Conservation (phyloP, 2,329 filamentous ascomycete genomes). For the Venturia asperata region DNA sequence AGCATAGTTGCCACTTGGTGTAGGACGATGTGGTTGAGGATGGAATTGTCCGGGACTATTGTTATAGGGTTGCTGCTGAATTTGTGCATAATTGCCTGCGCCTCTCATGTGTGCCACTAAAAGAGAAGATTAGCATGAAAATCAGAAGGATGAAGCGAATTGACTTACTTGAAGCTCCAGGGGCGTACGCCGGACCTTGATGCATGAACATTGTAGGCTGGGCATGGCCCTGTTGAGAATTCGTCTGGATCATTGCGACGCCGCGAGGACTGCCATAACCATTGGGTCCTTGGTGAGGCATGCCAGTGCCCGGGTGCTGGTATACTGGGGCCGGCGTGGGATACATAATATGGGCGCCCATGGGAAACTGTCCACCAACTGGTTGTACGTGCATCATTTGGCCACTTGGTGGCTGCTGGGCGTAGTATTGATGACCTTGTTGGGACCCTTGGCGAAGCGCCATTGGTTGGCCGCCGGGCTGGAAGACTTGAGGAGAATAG, state of each 20-base stretch:
- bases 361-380: constrained; percentile 49
- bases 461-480: constrained; percentile 60
- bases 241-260: constrained; percentile 90
- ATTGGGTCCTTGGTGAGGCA: constrained; percentile 55
- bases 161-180: constrained; percentile 66
- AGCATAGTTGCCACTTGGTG: constrained; percentile 35
- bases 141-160: background rate
- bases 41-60: constrained; percentile 26
- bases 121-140: background rate
- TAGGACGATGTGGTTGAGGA: constrained; percentile 36
- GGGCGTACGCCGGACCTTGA: constrained; percentile 52
- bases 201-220: constrained; percentile 9
- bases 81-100: constrained; percentile 3
- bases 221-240: constrained; percentile 81
- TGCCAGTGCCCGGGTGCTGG: constrained; percentile 45
- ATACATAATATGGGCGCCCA: constrained; percentile 76
- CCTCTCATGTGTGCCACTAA: constrained; percentile 9
- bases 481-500: constrained; percentile 55
- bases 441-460: constrained; percentile 65
- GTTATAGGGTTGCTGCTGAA: constrained; percentile 17
- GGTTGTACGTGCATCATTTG: constrained; percentile 74
- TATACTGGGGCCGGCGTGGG: constrained; percentile 60
- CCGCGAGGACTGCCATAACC: constrained; percentile 85
- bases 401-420: constrained; percentile 22
- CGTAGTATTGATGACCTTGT: constrained; percentile 37